A percentile compares a stretch with the other conserved stretches of the same genome.
These are phyloP conservation scores for Rhexocercosporidium sp. DNA, from an alignment of 2,329 filamentous ascomycete species.

Conservation along the genomic window DNA sequence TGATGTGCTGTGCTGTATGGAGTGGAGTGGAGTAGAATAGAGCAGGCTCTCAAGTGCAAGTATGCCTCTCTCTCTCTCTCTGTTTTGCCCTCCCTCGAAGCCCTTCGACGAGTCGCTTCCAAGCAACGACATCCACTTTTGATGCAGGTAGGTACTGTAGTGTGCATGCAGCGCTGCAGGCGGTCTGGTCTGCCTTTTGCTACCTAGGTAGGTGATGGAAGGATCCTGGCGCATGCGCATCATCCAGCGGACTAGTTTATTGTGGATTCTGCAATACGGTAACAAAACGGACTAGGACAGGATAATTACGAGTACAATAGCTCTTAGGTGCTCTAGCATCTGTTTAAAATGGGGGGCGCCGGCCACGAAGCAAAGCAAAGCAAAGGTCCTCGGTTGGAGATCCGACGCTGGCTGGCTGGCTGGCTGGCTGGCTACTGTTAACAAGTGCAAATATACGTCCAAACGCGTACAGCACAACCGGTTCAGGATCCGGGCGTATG, in stretches of 20 bases:
- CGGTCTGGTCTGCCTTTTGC: not conserved
- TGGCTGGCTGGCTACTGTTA: not conserved
- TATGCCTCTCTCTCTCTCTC: too few species aligned
- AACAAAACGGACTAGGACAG: not conserved
- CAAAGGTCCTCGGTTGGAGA: not conserved
- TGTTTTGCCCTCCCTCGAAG: too few species aligned
- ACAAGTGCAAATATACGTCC: not conserved
- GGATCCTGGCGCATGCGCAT: slow-evolving; percentile 4
- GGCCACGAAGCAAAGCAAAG: not conserved
- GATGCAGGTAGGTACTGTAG: not conserved
- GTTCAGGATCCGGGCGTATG: not conserved
- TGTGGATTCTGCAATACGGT: not conserved
- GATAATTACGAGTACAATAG: not conserved
- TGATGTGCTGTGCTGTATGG: too few species aligned
- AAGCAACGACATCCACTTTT: not conserved
- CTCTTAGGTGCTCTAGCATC: too few species aligned
- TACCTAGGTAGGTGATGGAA: too few species aligned
- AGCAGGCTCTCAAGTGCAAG: too few species aligned
- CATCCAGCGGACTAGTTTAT: not conserved
- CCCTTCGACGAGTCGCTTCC: not conserved
- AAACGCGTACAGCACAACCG: not conserved
- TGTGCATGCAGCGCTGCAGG: not conserved
- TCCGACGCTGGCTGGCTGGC: not conserved
- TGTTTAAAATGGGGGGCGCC: not conserved
- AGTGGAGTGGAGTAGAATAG: too few species aligned